Percentiles rank a stretch among this genome's conserved stretches.
phyloP scores from a whole-genome alignment of 768 basidiomycete genomes.

The Coprinopsis cinerea region DNA sequence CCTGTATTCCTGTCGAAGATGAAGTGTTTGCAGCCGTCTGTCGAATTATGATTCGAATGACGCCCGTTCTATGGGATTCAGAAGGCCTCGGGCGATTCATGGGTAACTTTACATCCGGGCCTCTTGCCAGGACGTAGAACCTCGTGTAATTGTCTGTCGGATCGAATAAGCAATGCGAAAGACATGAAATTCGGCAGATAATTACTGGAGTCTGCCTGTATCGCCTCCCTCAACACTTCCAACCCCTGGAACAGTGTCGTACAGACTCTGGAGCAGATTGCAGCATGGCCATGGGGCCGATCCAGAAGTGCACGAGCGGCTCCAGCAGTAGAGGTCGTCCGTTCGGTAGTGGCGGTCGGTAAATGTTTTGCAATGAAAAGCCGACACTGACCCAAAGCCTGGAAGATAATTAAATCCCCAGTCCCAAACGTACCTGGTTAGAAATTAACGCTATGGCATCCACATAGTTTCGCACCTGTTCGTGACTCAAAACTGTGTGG shows the following conservation, averaged over 20 bases:
- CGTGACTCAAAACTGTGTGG: conserved; percentile 64
- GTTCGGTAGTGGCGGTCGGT: conserved; percentile 45
- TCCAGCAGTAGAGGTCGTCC: conserved; percentile 65
- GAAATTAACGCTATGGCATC: too few species aligned
- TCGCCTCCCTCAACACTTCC: conserved; percentile 51
- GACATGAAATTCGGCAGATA: not conserved
- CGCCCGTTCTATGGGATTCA: conserved; percentile 21
- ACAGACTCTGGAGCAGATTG: conserved; percentile 69
- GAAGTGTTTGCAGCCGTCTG: conserved; percentile 6
- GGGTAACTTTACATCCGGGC: conserved; percentile 20
- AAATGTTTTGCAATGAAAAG: conserved; percentile 49
- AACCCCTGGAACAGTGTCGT: conserved; percentile 54
- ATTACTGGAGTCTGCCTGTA: conserved; percentile 56
- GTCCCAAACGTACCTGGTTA: too few species aligned
- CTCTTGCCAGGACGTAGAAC: conserved; percentile 53
- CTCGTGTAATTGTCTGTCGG: conserved; percentile 60
- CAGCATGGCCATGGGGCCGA: conserved; percentile 48
- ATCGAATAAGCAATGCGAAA: not conserved
- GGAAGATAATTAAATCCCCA: not conserved
- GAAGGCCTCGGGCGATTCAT: conserved; percentile 9
- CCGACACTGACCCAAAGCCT: conserved; percentile 81
- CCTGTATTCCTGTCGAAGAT: not conserved
- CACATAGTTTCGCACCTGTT: too few species aligned
- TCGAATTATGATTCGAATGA: conserved; percentile 23
- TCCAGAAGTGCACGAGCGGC: conserved; percentile 51